Evolutionary conservation across 75 land plant species (phyloP), one percentile per base, ranked within the genome.

Genomic region (Cupressus sempervirens): DNA sequence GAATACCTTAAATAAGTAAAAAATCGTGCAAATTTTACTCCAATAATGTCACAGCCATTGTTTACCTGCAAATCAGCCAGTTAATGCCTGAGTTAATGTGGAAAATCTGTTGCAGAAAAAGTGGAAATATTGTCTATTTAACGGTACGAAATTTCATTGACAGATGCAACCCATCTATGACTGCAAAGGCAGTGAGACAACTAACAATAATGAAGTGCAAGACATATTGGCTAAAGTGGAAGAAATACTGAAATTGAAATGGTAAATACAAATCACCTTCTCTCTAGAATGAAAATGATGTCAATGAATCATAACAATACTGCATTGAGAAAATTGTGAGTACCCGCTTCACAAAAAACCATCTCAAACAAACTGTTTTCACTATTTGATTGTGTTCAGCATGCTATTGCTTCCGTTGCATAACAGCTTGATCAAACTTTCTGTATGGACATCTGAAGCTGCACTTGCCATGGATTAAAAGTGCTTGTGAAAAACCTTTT

Each of bases 371-470:
- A 9, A 11, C 29, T 8, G 46, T 79, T 45, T 79, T 79, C 11
- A 45, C 81, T 79, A 45, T 43, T 79, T 7, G 41, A 79, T n/a
- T 43, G 14, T 79, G 48, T 43, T 79, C 48, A 7, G 15, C 14
- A 23, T 11, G 8, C 36, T 72, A 79, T n/a, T 26, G 81, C n/a
- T 45, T 79, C 52, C 50, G 9, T 5, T 79, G 32, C 46, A 79
- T 26, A 79, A n/a, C 81, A 45, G 15, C 50, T 79, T 79, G 52
- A 26, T 79, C 32, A 79, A 45, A 79, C 48, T 43, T n/a, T 79
- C 4, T 79, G 52, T 79, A 1, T 45, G 52, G 52, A 12, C 81
- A 26, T 43, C 14, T 79, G 52, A 32, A 43, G 52, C 11, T 79
- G 50, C 50, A 26, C 29, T 45, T 79, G 52, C 32, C 30, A 7